Evolutionary conservation across 192 early-diverging fungal genomes (phyloP), one percentile per base, ranked within the genome.

Genomic region (Rhizoclosmatium globosum): DNA sequence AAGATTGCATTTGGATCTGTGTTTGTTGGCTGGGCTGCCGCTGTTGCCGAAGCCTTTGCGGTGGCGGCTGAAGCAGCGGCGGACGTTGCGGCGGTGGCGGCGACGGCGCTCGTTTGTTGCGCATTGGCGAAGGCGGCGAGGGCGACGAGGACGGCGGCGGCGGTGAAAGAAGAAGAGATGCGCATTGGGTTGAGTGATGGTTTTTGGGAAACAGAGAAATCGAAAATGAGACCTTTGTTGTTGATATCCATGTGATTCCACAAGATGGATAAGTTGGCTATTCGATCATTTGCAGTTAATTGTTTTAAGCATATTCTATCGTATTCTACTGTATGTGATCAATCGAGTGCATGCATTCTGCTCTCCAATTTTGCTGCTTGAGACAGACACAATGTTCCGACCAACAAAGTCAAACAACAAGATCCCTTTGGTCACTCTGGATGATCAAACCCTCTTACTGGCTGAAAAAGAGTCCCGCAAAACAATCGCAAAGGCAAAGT

Each of bases 391-490:
- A 39, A 48, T 74, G 58, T 74, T 74, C 59, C 72, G 43, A 17
- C 61, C 45, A 1, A 19, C 17, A 2, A 31, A 31, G 31, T 2
- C 72, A 4, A 47, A n/a, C 11, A 43, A 74, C 41, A 62, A 59
- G 41, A 59, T 74, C 60, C 72, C 72, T 13, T 15, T 74, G 38
- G 59, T 74, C 13, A 74, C 72, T 2, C 72, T 74, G 2, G 72
- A 74, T 59, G 72, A 74, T 44, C 31, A 21, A 4, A 74, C 72
- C 3, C 72, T 74, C 43, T 59, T 74, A 9, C 11, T 64, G 1
- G 72, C 72, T 17, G 47, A 71, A 2, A 57, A 57, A 58, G 46
- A 71, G n/a, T 71, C 69, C 9, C 4, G 47, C 9, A 48, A 71
- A 2, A 57, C 69, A n/a, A 41, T 71, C 13, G 50, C 50, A 13